Conservation (phyloP, 2,329 filamentous ascomycete genomes). For the Diaporthe australafricana region DNA sequence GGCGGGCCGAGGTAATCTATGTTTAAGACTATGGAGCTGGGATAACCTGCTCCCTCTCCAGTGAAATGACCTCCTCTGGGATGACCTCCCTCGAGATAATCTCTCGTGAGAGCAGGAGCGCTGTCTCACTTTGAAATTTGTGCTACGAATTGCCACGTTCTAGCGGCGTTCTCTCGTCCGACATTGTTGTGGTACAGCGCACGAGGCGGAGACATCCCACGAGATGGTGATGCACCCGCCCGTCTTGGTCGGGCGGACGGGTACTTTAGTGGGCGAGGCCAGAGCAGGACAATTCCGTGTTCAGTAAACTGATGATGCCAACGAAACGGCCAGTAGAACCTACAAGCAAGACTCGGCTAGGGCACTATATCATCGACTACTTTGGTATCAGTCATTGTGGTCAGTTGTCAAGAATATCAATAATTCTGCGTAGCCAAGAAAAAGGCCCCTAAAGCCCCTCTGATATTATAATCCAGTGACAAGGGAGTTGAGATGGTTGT, state of each 20-base stretch:
- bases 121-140: constrained; percentile 9
- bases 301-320: not conserved
- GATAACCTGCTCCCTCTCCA: too few species aligned
- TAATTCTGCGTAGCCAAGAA: too few species aligned
- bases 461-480: not conserved
- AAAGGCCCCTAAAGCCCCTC: too few species aligned
- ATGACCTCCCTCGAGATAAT: too few species aligned
- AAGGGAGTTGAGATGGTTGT: constrained; percentile 9
- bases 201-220: constrained; percentile 28
- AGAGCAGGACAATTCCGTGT: not conserved
- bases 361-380: too few species aligned
- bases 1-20: not conserved
- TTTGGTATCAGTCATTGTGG: too few species aligned
- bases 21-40: too few species aligned
- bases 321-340: too few species aligned
- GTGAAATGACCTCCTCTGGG: too few species aligned
- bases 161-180: constrained; percentile 19
- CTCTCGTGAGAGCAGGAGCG: not conserved
- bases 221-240: constrained; percentile 28
- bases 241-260: constrained; percentile 11
- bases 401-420: not conserved
- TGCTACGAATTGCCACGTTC: constrained; percentile 18
- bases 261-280: not conserved
- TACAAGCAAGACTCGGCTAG: too few species aligned
- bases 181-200: not conserved